Evolutionary conservation across 2,329 filamentous ascomycete species (phyloP), one percentile per base, ranked within the genome.

Genomic region (Cladorrhinum sp.): DNA sequence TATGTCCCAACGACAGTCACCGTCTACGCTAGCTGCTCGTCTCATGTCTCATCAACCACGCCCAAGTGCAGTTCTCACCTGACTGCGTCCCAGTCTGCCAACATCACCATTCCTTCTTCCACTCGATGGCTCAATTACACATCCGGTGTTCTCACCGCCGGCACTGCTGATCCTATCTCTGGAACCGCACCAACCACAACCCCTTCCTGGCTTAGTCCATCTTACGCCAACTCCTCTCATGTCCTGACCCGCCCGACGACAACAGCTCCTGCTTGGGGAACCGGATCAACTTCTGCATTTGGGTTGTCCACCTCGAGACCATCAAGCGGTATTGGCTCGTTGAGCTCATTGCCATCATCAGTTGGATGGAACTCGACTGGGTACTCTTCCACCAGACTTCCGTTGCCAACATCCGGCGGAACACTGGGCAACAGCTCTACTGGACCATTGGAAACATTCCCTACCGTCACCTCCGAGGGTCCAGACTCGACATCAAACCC

Each of bases 1-100:
- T 55, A 55, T 18, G 16, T 55, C 10, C 55, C 59, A 0, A 58
- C 48, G 1, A 65, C 63, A 3, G 42, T 62, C 14, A 65, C 64
- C 2, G 52, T 65, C 20, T 64, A 51, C 30, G 51, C 46, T 4
- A 46, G 54, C 5, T 60, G 58, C 39, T 53, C 52, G 10, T 57
- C 57, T 23, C 42, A 18, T 8, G 42, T 20, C 18, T 12, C 42
- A 8, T 18, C 57, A 1, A 8, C 21, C 1, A 9, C 2, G 18
- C 33, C 55, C 60, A 1, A 57, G 33, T 57, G 54, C 39, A 57
- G 21, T 18, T 46, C 42, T 49, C 33, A 39, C 12, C 39, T 21
- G n/a, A 26, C 21, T 16, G 12, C 46, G 26, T 61, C 62, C 2
- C 54, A 49, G 21, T 2, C 42, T 10, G 23, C 39, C 12, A 39